Base-by-base conservation (phyloP, 192 early-diverging fungal genomes). In the Blastocladiella britannica region DNA sequence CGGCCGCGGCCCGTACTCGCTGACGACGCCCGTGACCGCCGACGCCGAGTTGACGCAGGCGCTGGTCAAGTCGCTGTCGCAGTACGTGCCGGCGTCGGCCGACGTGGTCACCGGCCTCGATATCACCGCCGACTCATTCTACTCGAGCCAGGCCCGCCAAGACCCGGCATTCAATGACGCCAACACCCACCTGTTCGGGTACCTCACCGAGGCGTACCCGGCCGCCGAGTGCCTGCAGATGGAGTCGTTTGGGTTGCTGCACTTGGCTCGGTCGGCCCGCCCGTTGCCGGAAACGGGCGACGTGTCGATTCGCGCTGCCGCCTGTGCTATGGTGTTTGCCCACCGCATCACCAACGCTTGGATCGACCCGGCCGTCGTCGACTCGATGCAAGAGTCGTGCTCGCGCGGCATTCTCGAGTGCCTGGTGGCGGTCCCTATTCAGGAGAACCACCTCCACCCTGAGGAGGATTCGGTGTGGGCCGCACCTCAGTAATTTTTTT, bases 241-340 rank as follows among this genome's bases (percentile, higher is more conserved):
- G 91, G 89, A 94, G 69, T 78, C 78, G 0, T 84, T 78, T 57
- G 81, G 80, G 72, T 59, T 95, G 54, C 83, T 84, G 65, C 91
- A 92, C 59, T 58, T 91, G 30, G 89, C 88, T 25, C 60, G 67
- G 51, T 72, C 71, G 29, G 64, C 73, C 24, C 56, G 55, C 4
- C 30, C 55, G 15, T 61, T 53, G 20, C 62, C 65, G 28, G 72
- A 59, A 4, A 3, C 60, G 24, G 51, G 56, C 23, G 62, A 55
- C 22, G 61, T 59, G 37, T 72, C 74, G 1, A 79, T 94, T 52
- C 72, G 71, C 0, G 82, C 89, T 3, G 80, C 85, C 27, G 84
- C 79, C 25, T 82, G 81, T 15, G 76, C 87, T 57, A 80, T 88
- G 70, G 82, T 94, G 7, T 91, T 86, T 70, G 83, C 83, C 5